Evolutionary conservation across 306 rosid species (phyloP).

Genomic region (Senna siamea): DNA sequence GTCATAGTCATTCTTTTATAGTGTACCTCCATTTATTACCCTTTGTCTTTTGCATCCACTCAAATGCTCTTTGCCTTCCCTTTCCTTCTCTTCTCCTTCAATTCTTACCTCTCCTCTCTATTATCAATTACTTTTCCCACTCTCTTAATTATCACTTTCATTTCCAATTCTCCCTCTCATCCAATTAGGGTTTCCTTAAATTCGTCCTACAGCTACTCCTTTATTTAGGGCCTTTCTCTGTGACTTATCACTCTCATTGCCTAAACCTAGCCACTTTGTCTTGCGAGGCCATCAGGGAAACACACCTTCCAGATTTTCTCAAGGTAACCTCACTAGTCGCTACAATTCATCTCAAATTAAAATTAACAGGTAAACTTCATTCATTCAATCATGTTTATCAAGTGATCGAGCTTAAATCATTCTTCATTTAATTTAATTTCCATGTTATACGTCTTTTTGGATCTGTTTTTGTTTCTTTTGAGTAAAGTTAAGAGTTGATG

Average conservation of each 20-base stretch:
- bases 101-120: background rate
- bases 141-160: conserved; percentile 46
- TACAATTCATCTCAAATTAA: too few relatives aligned
- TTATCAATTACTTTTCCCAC: conserved; percentile 39
- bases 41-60: conserved; percentile 94
- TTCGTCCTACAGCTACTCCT: background rate
- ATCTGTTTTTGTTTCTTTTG: conserved; percentile 39
- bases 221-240: conserved; percentile 43
- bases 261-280: conserved; percentile 42
- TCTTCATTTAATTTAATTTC: conserved; percentile 38
- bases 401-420: conserved; percentile 20
- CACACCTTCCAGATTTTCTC: conserved; percentile 43
- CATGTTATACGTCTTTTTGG: conserved; percentile 28
- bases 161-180: conserved; percentile 24
- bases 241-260: conserved; percentile 47
- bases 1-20: conserved; percentile 89
- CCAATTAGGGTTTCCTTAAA: conserved; percentile 63
- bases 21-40: conserved; percentile 87
- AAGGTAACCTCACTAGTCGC: conserved; percentile 13
- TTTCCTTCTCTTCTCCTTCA: conserved; percentile 14
- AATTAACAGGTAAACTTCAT: too few relatives aligned
- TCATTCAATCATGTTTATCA: conserved; percentile 39
- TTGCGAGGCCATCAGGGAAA: conserved; percentile 43
- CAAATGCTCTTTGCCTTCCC: conserved; percentile 56
- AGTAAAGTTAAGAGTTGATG: conserved; percentile 30